Conservation (phyloP, 768 basidiomycete genomes). For the Dioszegia aurantiaca region DNA sequence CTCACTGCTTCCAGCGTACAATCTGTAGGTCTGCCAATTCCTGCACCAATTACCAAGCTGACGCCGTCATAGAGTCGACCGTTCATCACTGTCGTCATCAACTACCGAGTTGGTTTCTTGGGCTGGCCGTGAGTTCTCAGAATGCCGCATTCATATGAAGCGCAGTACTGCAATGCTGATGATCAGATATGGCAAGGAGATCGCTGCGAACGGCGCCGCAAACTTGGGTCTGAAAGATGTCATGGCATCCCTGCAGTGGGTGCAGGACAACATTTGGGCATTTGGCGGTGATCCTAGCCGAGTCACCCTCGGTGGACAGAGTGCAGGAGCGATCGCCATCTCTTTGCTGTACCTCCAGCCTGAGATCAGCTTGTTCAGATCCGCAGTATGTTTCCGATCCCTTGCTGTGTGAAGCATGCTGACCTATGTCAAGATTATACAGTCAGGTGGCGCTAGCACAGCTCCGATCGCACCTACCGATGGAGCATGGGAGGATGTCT, state of each 20-base stretch:
- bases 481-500: constrained; percentile 37
- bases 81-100: constrained; percentile 58
- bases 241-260: constrained; percentile 60
- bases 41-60: not conserved
- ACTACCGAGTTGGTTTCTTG: constrained; percentile 59
- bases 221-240: constrained; percentile 67
- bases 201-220: constrained; percentile 34
- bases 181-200: constrained; percentile 33
- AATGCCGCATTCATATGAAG: too few relatives aligned
- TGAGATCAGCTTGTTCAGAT: constrained; percentile 18
- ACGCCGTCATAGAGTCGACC: constrained; percentile 53
- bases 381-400: constrained; percentile 17
- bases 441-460: constrained; percentile 34
- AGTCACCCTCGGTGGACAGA: constrained; percentile 62
- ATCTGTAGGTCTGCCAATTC: constrained; percentile 15
- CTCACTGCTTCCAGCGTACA: constrained; percentile 30
- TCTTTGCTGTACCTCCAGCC: constrained; percentile 52
- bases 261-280: constrained; percentile 64
- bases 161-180: too few relatives aligned
- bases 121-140: constrained; percentile 54
- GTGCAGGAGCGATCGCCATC: constrained; percentile 61
- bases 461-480: constrained; percentile 31
- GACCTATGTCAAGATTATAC: constrained; percentile 26
- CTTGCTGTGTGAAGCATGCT: constrained; percentile 3
- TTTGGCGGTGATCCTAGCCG: constrained; percentile 59